Evolutionary conservation across 495 filamentous ascomycete genomes (phyloP).

Genomic region (Aspergillus egyptiacus): DNA sequence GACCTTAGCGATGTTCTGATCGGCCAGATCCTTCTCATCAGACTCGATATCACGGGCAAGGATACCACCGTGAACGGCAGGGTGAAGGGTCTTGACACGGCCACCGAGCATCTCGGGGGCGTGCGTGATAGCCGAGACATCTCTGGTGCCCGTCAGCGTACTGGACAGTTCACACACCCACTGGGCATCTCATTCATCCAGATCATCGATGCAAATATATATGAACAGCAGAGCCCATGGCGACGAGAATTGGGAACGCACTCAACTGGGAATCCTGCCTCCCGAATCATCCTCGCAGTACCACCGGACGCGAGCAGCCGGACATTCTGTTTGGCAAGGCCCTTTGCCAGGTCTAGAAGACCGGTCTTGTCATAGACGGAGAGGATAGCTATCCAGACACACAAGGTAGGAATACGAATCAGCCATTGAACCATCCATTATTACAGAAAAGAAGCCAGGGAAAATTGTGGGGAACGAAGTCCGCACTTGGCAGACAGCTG

Average conservation of each 20-base stretch:
- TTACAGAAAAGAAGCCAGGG: constrained; percentile 5
- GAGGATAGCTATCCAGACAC: constrained; percentile 65
- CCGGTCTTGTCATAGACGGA: constrained; percentile 99
- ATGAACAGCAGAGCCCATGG: background rate
- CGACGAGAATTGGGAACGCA: constrained; percentile 39
- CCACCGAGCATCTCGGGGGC: constrained; percentile 98
- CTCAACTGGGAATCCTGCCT: constrained; percentile 91
- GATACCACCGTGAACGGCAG: constrained; percentile 88
- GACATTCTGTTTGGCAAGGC: constrained; percentile 83
- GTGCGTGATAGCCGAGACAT: constrained; percentile 94
- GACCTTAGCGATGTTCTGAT: constrained; percentile 95
- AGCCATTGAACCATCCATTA: constrained; percentile 6
- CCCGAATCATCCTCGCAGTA: constrained; percentile 88
- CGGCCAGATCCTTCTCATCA: constrained; percentile 92
- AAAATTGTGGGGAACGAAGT: constrained; percentile 17
- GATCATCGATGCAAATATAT: background rate
- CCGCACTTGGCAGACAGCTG: constrained; percentile 14
- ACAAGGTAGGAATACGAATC: no score
- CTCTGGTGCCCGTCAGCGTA: constrained; percentile 45
- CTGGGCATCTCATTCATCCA: background rate
- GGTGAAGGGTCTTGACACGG: constrained; percentile 95
- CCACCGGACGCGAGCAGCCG: constrained; percentile 90
- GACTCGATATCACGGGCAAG: constrained; percentile 86
- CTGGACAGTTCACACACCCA: background rate
- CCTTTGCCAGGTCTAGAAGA: constrained; percentile 90